Evolutionary conservation across 805 yeast species (phyloP).

Genomic region (Starmera quercuum): DNA sequence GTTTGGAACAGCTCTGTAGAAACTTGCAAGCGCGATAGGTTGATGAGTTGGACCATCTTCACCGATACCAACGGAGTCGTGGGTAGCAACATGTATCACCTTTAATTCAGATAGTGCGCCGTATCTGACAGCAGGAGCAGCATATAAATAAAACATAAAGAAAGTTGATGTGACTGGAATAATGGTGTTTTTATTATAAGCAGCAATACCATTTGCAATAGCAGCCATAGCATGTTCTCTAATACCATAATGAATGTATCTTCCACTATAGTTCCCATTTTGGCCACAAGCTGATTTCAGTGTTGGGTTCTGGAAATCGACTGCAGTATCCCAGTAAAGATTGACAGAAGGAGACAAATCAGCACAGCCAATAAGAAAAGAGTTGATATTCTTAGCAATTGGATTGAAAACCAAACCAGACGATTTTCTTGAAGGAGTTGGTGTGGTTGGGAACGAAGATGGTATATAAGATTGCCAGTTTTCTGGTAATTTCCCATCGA

Average conservation of each 20-base stretch:
- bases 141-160: slow-evolving; percentile 32
- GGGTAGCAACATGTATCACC: slow-evolving; percentile 46
- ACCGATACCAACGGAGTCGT: slow-evolving; percentile 51
- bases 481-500: slow-evolving; percentile 21
- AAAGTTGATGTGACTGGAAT: slow-evolving; percentile 32
- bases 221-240: slow-evolving; percentile 29
- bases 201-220: slow-evolving; percentile 25
- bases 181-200: slow-evolving; percentile 26
- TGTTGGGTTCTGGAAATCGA: slow-evolving; percentile 24
- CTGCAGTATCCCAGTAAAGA: slow-evolving; percentile 21
- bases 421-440: slow-evolving; percentile 23
- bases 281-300: slow-evolving; percentile 17
- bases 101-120: slow-evolving; percentile 39
- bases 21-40: slow-evolving; percentile 44
- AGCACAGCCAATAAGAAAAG: slow-evolving; percentile 28
- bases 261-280: slow-evolving; percentile 24
- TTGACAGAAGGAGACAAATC: slow-evolving; percentile 27
- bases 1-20: slow-evolving; percentile 46
- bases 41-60: slow-evolving; percentile 56
- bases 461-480: slow-evolving; percentile 22
- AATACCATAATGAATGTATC: slow-evolving; percentile 26
- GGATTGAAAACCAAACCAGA: slow-evolving; percentile 23
- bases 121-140: slow-evolving; percentile 44
- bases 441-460: slow-evolving; percentile 5
- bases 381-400: slow-evolving; percentile 18